Base-by-base conservation (phyloP, 1,284 basidiomycete genomes). In the Neonothopanus nambi region DNA sequence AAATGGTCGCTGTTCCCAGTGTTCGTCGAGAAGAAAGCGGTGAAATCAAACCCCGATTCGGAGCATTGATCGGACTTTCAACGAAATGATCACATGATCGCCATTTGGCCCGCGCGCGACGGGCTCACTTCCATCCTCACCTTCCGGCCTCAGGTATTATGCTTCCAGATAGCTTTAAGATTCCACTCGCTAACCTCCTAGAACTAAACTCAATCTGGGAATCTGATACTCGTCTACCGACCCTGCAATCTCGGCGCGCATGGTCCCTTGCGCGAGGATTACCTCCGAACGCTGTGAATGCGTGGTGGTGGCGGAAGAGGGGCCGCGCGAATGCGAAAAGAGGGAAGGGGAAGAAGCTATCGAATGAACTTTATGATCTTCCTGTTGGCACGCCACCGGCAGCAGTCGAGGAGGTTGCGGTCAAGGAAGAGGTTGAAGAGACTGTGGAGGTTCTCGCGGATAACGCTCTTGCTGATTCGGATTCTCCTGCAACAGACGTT, bases 231-330 rank as follows among this genome's bases (percentile, higher is more conserved):
- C 52, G 52, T 6, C 21, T 48, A 7, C 52, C 52, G 12, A 36
- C 52, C 13, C 38, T 54, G 2, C 11, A 40, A 12, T 54, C 45
- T 7, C 45, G 52, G 8, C 38, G 45, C 13, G 7, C 21, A 17
- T 54, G 52, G 52, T 38, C 52, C 23, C n/a, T 23, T 3, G 52
- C 52, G 1, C 46, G 52, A 8, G 43, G 48, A 20, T n/a, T 54
- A 15, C 15, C 40, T 0, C 38, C 40, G 23, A 37, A 15, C n/a
- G 1, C 13, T 5, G 52, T 54, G 21, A 47, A 54, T 13, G 28
- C n/a, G 6, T 54, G 52, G 52, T 54, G 23, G 18, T 51, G 40
- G 40, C 13, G 37, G n/a, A 43, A 26, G 43, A 28, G 49, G 20
- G 21, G 38, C 15, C 35, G 49, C 30, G 20, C 40, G 39, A 20